Conservation (phyloP, 139 green algal genomes). For the Chlorella sp. region DNA sequence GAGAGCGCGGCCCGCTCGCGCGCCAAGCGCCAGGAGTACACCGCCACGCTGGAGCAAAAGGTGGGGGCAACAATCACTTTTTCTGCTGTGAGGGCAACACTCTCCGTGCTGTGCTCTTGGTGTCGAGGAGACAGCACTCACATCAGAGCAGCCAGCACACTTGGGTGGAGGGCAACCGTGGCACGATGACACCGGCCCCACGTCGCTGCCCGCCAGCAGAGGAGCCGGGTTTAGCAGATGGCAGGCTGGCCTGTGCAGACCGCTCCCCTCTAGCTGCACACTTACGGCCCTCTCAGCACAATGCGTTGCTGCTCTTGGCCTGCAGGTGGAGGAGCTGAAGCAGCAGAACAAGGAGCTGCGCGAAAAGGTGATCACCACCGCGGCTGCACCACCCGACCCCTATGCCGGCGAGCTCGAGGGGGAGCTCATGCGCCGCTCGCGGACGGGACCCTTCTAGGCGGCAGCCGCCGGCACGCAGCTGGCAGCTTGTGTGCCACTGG, state of each 20-base stretch:
- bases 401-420: slow-evolving; percentile 41
- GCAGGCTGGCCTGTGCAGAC: too few relatives aligned
- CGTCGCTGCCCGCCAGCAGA: too few relatives aligned
- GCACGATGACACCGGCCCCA: too few relatives aligned
- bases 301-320: too few relatives aligned
- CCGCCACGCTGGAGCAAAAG: slow-evolving; percentile 51
- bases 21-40: slow-evolving; percentile 56
- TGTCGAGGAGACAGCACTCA: background rate
- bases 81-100: background rate
- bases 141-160: background rate
- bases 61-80: background rate
- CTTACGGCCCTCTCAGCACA: background rate
- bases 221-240: too few relatives aligned
- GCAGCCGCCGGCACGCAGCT: too few relatives aligned
- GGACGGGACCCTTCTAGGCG: slow-evolving; percentile 39
- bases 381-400: slow-evolving; percentile 33
- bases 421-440: slow-evolving; percentile 46
- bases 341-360: slow-evolving; percentile 50
- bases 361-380: slow-evolving; percentile 33
- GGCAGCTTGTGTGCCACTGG: too few relatives aligned
- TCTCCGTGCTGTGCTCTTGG: background rate
- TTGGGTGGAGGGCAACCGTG: too few relatives aligned
- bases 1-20: slow-evolving; percentile 63
- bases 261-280: too few relatives aligned
- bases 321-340: slow-evolving; percentile 50